Evolutionary conservation across 306 rosid genomes (phyloP).

Genomic region (Corylus avellana): DNA sequence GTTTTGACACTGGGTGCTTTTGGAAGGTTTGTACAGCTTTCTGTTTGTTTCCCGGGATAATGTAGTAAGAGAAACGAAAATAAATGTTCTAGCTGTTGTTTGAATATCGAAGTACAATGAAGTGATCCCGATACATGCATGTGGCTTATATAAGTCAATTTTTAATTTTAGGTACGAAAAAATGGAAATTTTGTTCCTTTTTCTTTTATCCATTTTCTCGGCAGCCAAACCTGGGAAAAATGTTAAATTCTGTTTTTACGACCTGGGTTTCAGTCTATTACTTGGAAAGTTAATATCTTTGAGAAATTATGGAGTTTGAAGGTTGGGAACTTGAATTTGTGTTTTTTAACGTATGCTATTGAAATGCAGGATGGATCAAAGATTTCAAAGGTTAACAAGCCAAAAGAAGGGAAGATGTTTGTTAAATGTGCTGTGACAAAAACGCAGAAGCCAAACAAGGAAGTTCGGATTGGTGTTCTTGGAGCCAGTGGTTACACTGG

Average conservation of each 20-base stretch:
- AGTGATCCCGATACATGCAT: background rate
- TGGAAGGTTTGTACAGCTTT: conserved; percentile 43
- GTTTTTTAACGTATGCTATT: background rate
- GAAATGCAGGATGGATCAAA: conserved; percentile 33
- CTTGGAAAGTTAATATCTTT: background rate
- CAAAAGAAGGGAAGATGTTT: conserved; percentile 42
- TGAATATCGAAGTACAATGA: background rate
- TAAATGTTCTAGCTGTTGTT: background rate
- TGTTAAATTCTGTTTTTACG: background rate
- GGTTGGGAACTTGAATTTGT: conserved; percentile 5
- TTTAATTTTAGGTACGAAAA: background rate
- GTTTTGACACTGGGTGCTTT: conserved; percentile 30
- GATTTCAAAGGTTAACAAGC: conserved; percentile 34
- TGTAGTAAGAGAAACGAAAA: background rate
- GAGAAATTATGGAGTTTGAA: background rate
- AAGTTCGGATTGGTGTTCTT: conserved; percentile 85
- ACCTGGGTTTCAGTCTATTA: background rate
- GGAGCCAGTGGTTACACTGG: conserved; percentile 99
- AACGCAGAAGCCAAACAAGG: conserved; percentile 42
- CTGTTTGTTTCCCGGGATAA: conserved; percentile 6
- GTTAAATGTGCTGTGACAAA: conserved; percentile 60
- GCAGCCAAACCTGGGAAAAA: background rate
- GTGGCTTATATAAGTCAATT: background rate
- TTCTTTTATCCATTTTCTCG: background rate
- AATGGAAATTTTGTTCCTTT: background rate